Conservation (phyloP, 192 early-diverging fungal genomes). For the Linnemannia elongata region DNA sequence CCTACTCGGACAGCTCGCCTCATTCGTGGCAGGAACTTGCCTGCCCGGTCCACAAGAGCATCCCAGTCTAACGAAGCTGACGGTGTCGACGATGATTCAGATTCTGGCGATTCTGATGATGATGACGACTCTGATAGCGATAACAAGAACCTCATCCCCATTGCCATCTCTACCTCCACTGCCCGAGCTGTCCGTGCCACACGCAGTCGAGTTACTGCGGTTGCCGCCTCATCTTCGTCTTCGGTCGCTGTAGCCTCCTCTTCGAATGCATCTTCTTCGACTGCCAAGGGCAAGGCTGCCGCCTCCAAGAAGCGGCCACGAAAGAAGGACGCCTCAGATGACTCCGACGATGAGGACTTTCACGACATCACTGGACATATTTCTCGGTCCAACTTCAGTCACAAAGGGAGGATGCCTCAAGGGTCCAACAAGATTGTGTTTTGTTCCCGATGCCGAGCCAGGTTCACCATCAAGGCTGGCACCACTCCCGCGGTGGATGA, state of each 20-base stretch:
- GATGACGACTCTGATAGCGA: constrained; percentile 15
- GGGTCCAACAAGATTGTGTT: constrained; percentile 57
- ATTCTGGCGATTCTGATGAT: constrained; percentile 33
- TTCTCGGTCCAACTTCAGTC: constrained; percentile 44
- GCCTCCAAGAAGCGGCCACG: constrained; percentile 37
- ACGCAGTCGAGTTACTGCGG: neutral
- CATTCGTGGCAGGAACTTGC: constrained; percentile 24
- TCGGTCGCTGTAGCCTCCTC: constrained; percentile 12
- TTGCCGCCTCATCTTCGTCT: neutral
- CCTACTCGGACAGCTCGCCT: constrained; percentile 40
- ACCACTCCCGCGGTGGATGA: constrained; percentile 39
- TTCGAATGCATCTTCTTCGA: constrained; percentile 10
- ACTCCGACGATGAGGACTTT: constrained; percentile 38
- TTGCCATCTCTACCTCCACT: constrained; percentile 3
- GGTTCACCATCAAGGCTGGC: constrained; percentile 57
- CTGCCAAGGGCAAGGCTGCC: constrained; percentile 13
- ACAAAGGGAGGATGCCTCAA: constrained; percentile 38
- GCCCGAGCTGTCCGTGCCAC: constrained; percentile 24
- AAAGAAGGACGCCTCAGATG: constrained; percentile 41
- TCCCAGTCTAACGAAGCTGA: constrained; percentile 26
- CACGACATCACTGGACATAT: constrained; percentile 43
- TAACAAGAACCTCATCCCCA: constrained; percentile 12
- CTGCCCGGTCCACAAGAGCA: neutral
- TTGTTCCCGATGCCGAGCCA: constrained; percentile 58
- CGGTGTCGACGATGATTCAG: constrained; percentile 16